A percentile compares a stretch with the other conserved stretches of the same genome.
These are phyloP conservation scores for Stachybotrys elegans DNA, from an alignment of 2,329 filamentous ascomycete species.

Conservation along the genomic window DNA sequence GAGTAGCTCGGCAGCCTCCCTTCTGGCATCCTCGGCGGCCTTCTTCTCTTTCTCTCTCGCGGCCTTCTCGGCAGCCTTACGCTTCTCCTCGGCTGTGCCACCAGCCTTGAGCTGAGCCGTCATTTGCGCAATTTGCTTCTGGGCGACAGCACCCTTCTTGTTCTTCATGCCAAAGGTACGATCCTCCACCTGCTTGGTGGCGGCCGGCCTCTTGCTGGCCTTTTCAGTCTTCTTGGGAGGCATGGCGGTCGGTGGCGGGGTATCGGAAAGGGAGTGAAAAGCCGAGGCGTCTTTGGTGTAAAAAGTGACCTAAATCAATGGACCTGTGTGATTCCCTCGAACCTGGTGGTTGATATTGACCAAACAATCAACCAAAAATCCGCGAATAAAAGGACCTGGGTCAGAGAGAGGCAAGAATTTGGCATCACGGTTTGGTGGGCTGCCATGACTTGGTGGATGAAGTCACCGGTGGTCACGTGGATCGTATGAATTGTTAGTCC, in stretches of 20 bases:
- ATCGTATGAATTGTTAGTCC: too few relatives aligned
- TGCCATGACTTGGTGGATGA: conserved; percentile 21
- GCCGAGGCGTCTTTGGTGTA: too few relatives aligned
- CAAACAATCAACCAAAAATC: too few relatives aligned
- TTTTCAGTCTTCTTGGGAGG: conserved; percentile 63
- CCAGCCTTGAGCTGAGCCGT: conserved; percentile 66
- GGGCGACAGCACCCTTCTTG: conserved; percentile 89
- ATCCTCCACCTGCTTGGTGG: conserved; percentile 71
- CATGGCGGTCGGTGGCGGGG: conserved; percentile 50
- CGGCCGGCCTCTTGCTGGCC: conserved; percentile 49
- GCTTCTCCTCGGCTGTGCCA: conserved; percentile 83
- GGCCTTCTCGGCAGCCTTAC: conserved; percentile 62
- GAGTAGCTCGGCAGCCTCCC: conserved; percentile 76
- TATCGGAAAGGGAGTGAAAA: conserved; percentile 18
- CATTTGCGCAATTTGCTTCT: conserved; percentile 86
- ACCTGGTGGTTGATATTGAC: too few relatives aligned
- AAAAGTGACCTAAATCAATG: too few relatives aligned
- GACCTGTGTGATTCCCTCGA: too few relatives aligned
- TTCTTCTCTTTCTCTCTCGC: conserved; percentile 80
- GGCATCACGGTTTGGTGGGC: too few relatives aligned
- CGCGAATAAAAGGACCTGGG: too few relatives aligned
- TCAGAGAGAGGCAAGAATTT: too few relatives aligned
- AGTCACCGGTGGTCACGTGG: conserved; percentile 22
- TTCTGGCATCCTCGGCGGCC: conserved; percentile 79
- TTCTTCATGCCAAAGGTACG: conserved; percentile 99